phyloP scores from a whole-genome alignment of 371 early-diverging fungal species.

The Circinella minor region DNA sequence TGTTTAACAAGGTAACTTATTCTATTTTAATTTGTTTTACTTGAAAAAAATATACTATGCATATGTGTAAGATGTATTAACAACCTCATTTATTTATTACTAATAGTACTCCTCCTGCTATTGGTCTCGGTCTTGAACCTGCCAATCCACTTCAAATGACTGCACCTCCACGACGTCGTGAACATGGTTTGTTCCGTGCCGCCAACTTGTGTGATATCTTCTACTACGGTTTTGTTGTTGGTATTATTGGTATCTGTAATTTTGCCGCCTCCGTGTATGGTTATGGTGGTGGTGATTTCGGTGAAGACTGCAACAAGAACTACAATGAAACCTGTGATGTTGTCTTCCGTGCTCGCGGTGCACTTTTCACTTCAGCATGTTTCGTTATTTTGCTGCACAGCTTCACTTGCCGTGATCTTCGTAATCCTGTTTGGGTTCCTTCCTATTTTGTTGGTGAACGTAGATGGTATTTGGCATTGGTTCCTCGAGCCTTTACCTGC shows the following conservation, averaged over 20 bases:
- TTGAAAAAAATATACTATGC: background rate
- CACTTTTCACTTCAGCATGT: conserved; percentile 71
- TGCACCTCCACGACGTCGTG: conserved; percentile 75
- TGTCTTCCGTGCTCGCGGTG: conserved; percentile 79
- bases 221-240: conserved; percentile 76
- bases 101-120: conserved; percentile 78
- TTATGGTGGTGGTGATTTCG: conserved; percentile 59
- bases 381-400: conserved; percentile 70
- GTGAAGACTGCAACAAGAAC: conserved; percentile 63
- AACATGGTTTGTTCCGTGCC: conserved; percentile 69
- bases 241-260: conserved; percentile 66
- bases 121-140: conserved; percentile 86
- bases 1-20: conserved; percentile 60
- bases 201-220: conserved; percentile 74
- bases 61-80: background rate
- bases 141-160: conserved; percentile 81
- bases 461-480: conserved; percentile 63
- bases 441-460: conserved; percentile 43
- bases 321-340: conserved; percentile 62
- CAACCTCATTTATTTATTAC: background rate
- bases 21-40: background rate
- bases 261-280: conserved; percentile 72
- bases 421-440: conserved; percentile 56
- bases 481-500: conserved; percentile 38
- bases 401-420: conserved; percentile 75